Evolutionary conservation across 805 yeast species (phyloP), one percentile per base, ranked within the genome.

Genomic region (Sungouiella blattae): DNA sequence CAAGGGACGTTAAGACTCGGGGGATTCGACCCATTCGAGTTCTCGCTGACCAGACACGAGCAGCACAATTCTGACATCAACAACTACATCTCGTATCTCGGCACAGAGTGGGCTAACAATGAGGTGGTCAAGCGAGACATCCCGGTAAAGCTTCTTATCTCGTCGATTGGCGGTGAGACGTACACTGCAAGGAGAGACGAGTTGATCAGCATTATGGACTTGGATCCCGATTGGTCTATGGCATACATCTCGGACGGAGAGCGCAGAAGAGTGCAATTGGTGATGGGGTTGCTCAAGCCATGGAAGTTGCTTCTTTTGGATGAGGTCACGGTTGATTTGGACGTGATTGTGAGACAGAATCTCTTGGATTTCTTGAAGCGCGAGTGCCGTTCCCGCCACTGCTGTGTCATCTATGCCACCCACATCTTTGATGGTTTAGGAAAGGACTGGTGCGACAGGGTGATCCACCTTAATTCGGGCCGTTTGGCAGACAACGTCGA

Each of bases 41-140:
- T 66, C 41, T 67, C 86, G n/a, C 73, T 73, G 12, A 67, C 72
- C 36, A 59, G 76, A 5, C 70, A 71, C 41, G 64, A 52, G 32
- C 62, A 60, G 32, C 62, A 57, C 36, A 68, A 67, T 37, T 56
- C 69, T 13, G 72, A 67, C 43, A 66, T 75, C 32, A 67, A 73
- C 36, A 60, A 59, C 38, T 69, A 69, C 32, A 76, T 79, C 18
- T 85, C 96, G 0, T 91, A 91, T 55, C 64, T 93, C 28, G 98
- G 98, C 3, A 93, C 98, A 0, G 98, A 93, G 54, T 93, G 98
- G 98, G 96, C 96, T 5, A 77, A 84, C 36, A 93, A 88, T 61
- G 85, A 87, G 13, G 80, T 89, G 33, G 93, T 91, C 6, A 80
- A 89, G 50, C 71, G 96, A 43, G 98, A 93, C 58, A 86, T 93